Percentiles rank a stretch among this genome's conserved stretches.
These are phyloP conservation scores for Zopfia rhizophila DNA, from an alignment of 2,329 filamentous ascomycete genomes.

Conservation along the genomic window DNA sequence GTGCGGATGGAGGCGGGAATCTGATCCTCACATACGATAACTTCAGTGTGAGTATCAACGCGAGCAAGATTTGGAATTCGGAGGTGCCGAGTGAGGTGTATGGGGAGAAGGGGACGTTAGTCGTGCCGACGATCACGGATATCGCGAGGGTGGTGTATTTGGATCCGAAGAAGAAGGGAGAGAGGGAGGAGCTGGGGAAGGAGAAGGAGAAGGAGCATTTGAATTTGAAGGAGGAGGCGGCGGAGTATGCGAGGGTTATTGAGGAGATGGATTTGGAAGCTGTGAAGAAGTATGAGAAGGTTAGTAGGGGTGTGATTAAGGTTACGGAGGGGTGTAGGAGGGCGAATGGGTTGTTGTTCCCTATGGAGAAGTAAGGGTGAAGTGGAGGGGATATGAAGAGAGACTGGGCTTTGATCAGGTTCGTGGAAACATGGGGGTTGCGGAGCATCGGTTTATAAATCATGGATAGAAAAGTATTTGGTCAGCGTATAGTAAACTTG, in stretches of 20 bases:
- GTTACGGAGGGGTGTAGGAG: constrained; percentile 57
- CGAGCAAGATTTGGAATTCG: constrained; percentile 58
- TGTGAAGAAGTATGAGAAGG: constrained; percentile 50
- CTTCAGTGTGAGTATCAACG: constrained; percentile 57
- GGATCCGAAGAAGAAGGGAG: constrained; percentile 56
- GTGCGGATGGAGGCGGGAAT: constrained; percentile 59
- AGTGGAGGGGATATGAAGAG: no score
- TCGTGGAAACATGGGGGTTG: no score
- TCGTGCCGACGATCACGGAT: constrained; percentile 57
- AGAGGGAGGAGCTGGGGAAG: constrained; percentile 52
- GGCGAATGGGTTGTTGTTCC: constrained; percentile 57
- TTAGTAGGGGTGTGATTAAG: constrained; percentile 54
- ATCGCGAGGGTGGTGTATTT: constrained; percentile 54
- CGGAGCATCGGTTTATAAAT: no score
- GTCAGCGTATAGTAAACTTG: no score
- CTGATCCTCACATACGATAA: constrained; percentile 56
- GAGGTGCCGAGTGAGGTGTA: constrained; percentile 58
- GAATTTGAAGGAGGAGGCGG: constrained; percentile 60
- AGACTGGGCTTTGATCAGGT: no score
- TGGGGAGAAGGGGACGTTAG: constrained; percentile 59
- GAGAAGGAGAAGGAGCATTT: constrained; percentile 53
- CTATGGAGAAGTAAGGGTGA: constrained; percentile 29
- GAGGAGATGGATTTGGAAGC: constrained; percentile 51
- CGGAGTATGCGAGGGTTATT: constrained; percentile 58
- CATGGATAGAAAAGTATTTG: no score